Base-by-base conservation (phyloP, 2,329 filamentous ascomycete genomes). In the Emergomyces pasteurianus region DNA sequence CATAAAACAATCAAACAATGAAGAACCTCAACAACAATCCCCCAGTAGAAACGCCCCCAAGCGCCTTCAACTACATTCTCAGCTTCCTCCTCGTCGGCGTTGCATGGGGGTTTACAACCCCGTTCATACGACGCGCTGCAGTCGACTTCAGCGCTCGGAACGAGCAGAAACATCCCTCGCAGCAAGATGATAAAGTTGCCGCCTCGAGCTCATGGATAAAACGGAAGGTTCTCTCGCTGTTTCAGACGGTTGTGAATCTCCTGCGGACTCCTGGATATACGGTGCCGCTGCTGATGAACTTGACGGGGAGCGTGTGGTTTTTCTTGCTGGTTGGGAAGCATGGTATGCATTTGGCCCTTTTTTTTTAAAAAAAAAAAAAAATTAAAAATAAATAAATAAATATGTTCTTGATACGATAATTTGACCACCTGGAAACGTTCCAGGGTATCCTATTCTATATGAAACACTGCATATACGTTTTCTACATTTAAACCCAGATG, bases 301-400 rank as follows among this genome's bases (percentile, higher is more conserved):
- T 97, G 59, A 96, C 92, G 2, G 92, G 92, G 36, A 95, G 90
- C 70, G 82, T 96, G 60, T 97, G 92, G 92, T 97, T 97, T 76
- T 97, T 97, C 68, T 75, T 97, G 66, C 79, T 97, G 65, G 92
- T 97, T 75, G 92, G 92, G 7, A 85, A 94, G 73, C 92, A 92
- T 68, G 91, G 91, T 95, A 75, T 67, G 87, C 81, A 62, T n/a
- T n/a, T n/a, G n/a, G n/a, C n/a, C n/a, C n/a, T n/a, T n/a, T n/a
- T n/a, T n/a, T n/a, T n/a, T n/a, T n/a, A n/a, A n/a, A n/a, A n/a
- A n/a, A n/a, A n/a, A n/a, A n/a, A n/a, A n/a, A n/a, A n/a, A n/a
- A n/a, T n/a, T n/a, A n/a, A n/a, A n/a, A n/a, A n/a, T n/a, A n/a
- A n/a, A n/a, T n/a, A n/a, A n/a, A n/a, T n/a, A n/a, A n/a, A 31